Percentiles rank a stretch among this genome's conserved stretches.
Evolutionary conservation across 176 grass and related monocot species (phyloP).

Genomic region (Elymus sibiricus): DNA sequence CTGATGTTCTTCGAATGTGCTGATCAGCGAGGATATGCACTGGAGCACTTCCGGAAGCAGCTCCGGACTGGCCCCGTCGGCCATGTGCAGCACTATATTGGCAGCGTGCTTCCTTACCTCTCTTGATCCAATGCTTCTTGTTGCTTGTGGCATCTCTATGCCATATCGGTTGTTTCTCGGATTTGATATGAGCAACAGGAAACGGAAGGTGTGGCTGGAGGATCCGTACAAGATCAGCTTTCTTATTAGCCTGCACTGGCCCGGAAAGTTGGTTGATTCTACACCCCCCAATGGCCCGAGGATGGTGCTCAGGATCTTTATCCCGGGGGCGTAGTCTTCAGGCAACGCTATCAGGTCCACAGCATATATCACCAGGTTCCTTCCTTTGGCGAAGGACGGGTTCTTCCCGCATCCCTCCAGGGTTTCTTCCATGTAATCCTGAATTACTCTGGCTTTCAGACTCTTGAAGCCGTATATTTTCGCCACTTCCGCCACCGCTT

Average conservation of each 20-base stretch:
- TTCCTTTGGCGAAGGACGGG: background rate
- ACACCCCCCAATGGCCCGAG: background rate
- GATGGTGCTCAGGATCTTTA: background rate
- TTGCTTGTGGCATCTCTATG: no score
- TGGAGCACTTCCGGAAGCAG: background rate
- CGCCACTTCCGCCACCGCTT: no score
- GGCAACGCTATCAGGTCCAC: background rate
- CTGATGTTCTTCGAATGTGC: background rate
- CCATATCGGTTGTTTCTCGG: background rate
- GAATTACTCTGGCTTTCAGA: fast-evolving
- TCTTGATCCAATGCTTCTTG: no score
- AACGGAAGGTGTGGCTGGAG: background rate
- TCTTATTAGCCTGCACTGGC: background rate
- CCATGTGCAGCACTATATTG: background rate
- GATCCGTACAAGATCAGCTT: background rate
- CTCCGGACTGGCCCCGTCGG: background rate
- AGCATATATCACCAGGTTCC: background rate
- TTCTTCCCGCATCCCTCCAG: background rate
- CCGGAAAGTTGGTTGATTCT: fast-evolving
- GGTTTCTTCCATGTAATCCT: background rate
- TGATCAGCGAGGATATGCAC: background rate
- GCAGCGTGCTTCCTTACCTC: background rate
- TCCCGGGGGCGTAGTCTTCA: background rate
- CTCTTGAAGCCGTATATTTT: background rate
- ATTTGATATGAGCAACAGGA: no score